Base-by-base conservation (phyloP, 345 rosid genomes). In the Lagerstroemia speciosa region DNA sequence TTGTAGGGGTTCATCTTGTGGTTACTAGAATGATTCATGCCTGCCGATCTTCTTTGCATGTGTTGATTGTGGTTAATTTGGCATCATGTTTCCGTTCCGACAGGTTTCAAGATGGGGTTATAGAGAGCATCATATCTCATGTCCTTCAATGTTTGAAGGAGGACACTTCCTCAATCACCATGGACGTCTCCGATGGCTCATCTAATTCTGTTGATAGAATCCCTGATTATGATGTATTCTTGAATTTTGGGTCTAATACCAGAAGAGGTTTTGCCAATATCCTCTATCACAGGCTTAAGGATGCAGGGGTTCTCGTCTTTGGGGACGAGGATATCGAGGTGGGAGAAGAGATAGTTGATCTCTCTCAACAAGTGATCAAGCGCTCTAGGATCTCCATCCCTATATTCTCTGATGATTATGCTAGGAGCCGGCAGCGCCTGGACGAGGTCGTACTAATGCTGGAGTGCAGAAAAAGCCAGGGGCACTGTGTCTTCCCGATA, bases 341-440 rank as follows among this genome's bases (percentile, higher is more conserved):
- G 1, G 73, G 67, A 6, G 29, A 37, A 22, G n/a, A 45, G n/a
- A 64, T 71, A 26, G 52, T 16, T 3, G 6, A 6, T 1, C 40
- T 27, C 37, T n/a, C 64, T 22, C 36, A 24, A 36, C 14, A 33
- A 17, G 73, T 53, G 27, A 36, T 34, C 19, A 4, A 64, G 34
- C 1, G 31, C 40, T 63, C 67, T 24, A 63, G 41, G 36, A 34
- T 71, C 14, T 71, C 14, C 16, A 40, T 71, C 22, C 73, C 73
- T 29, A 48, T 71, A 58, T 71, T 71, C 61, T 70, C 73, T 55
- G 45, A 0, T 57, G 20, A 32, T 11, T 70, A 43, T 16, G 61
- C 60, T 5, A 22, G 40, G 30, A 70, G 67, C 52, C n/a, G 20
- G 12, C 46, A 55, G 61, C 63, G 73, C 58, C 67, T 62, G 22